These are phyloP conservation scores for Testicularia cyperi DNA, from an alignment of 1,284 basidiomycete genomes.

Conservation along the genomic window DNA sequence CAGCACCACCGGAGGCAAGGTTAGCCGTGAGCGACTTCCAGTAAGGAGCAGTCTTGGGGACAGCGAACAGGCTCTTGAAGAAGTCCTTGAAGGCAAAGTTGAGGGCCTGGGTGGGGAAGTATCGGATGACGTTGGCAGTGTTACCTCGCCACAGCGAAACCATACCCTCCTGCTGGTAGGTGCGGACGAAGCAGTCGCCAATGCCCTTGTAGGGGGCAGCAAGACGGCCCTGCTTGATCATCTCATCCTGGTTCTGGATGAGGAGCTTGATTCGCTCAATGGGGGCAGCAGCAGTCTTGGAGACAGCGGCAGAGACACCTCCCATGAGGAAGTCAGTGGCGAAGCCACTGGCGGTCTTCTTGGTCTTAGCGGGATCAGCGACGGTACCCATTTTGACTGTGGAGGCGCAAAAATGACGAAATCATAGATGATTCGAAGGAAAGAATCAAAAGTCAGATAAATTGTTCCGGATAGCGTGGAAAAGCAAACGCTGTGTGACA, in stretches of 20 bases:
- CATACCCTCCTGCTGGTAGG: slow-evolving; percentile 59
- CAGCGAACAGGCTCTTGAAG: slow-evolving; percentile 59
- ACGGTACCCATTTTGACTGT: slow-evolving; percentile 51
- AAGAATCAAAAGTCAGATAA: background rate
- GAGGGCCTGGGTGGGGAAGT: slow-evolving; percentile 60
- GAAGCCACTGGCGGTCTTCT: slow-evolving; percentile 51
- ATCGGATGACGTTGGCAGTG: slow-evolving; percentile 61
- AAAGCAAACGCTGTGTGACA: too few species aligned
- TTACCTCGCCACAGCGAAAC: slow-evolving; percentile 61
- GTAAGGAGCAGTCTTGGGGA: slow-evolving; percentile 59
- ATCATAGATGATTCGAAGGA: too few species aligned
- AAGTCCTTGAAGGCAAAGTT: slow-evolving; percentile 61
- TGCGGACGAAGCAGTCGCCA: slow-evolving; percentile 60
- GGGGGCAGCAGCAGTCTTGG: slow-evolving; percentile 60
- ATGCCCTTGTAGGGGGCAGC: slow-evolving; percentile 60
- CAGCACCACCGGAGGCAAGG: slow-evolving; percentile 60
- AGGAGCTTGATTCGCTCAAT: slow-evolving; percentile 61
- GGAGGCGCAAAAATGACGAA: background rate
- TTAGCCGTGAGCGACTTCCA: slow-evolving; percentile 59
- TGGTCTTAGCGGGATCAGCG: slow-evolving; percentile 49
- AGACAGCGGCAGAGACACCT: slow-evolving; percentile 60
- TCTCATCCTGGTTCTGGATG: slow-evolving; percentile 61
- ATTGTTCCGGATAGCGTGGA: too few species aligned
- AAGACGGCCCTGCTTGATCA: slow-evolving; percentile 61
- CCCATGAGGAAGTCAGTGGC: slow-evolving; percentile 59